phyloP scores from a whole-genome alignment of 2,329 filamentous ascomycete species.

The Claviceps capensis region DNA sequence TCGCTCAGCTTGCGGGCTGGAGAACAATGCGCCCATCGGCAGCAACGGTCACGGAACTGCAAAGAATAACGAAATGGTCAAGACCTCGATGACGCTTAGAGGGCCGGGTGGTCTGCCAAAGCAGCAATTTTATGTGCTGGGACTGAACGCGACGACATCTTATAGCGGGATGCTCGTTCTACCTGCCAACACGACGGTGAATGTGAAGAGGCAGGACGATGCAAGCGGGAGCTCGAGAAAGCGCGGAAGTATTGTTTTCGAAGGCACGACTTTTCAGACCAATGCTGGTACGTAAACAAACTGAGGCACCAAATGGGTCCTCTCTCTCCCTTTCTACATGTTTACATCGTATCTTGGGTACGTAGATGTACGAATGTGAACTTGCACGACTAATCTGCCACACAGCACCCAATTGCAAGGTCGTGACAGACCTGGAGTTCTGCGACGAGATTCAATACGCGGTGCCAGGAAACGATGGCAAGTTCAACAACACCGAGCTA shows the following conservation, averaged over 20 bases:
- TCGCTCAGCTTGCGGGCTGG: conserved; percentile 72
- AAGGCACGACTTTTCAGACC: conserved; percentile 59
- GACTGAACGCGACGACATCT: conserved; percentile 54
- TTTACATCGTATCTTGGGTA: too few species aligned
- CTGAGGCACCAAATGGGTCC: too few species aligned
- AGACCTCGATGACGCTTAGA: conserved; percentile 53
- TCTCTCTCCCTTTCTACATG: too few species aligned
- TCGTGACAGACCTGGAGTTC: conserved; percentile 78
- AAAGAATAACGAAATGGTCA: conserved; percentile 22
- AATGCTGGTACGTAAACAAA: conserved; percentile 47
- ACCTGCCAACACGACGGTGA: conserved; percentile 35
- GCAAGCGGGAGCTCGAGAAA: conserved; percentile 21
- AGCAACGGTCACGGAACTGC: conserved; percentile 31
- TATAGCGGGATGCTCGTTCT: conserved; percentile 66
- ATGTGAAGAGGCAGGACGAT: conserved; percentile 20
- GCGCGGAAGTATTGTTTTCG: conserved; percentile 65
- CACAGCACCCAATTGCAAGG: conserved; percentile 64
- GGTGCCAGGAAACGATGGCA: conserved; percentile 64
- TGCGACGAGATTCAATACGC: conserved; percentile 83
- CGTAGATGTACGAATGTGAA: too few species aligned
- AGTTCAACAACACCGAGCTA: conserved; percentile 48
- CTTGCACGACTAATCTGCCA: neutral
- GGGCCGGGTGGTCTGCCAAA: conserved; percentile 57
- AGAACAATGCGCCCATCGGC: conserved; percentile 48
- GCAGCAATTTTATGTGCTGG: conserved; percentile 75